A percentile compares a stretch with the other conserved stretches of the same genome.
These are phyloP conservation scores for Mycena leptocephala DNA, from an alignment of 768 basidiomycete species.

Conservation along the genomic window DNA sequence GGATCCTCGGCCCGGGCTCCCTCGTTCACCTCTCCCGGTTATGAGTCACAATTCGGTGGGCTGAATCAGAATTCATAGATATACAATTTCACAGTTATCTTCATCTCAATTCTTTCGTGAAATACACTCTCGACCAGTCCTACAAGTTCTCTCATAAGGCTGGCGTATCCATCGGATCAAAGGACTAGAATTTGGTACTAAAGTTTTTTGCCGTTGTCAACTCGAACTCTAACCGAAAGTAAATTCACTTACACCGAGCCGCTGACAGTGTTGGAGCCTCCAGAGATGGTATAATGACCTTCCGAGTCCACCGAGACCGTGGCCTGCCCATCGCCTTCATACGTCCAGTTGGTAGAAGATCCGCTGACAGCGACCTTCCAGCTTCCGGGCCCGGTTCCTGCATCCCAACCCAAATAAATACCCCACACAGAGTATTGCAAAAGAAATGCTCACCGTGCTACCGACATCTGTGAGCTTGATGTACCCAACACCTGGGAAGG, in stretches of 20 bases:
- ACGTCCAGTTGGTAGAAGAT: background rate
- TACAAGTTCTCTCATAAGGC: background rate
- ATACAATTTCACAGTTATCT: too few species aligned
- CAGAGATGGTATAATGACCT: background rate
- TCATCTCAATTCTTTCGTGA: background rate
- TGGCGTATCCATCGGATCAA: background rate
- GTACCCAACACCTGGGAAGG: constrained; percentile 15
- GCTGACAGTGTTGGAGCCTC: background rate
- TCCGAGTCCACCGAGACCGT: background rate
- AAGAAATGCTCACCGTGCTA: background rate
- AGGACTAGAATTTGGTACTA: background rate
- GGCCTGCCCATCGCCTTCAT: background rate
- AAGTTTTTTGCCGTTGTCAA: background rate
- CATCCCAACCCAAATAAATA: background rate
- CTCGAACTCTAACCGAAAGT: background rate
- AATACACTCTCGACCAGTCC: background rate
- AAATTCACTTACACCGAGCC: constrained; percentile 3
- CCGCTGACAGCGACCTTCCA: background rate
- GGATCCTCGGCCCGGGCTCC: too few species aligned
- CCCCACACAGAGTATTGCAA: background rate
- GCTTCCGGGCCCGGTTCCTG: too few species aligned
- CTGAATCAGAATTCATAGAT: too few species aligned
- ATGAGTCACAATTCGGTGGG: too few species aligned
- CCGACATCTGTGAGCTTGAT: constrained; percentile 13
- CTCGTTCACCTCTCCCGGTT: too few species aligned